Base-by-base conservation (phyloP, 2,329 filamentous ascomycete genomes). In the Aspergillus quadrilineatus region DNA sequence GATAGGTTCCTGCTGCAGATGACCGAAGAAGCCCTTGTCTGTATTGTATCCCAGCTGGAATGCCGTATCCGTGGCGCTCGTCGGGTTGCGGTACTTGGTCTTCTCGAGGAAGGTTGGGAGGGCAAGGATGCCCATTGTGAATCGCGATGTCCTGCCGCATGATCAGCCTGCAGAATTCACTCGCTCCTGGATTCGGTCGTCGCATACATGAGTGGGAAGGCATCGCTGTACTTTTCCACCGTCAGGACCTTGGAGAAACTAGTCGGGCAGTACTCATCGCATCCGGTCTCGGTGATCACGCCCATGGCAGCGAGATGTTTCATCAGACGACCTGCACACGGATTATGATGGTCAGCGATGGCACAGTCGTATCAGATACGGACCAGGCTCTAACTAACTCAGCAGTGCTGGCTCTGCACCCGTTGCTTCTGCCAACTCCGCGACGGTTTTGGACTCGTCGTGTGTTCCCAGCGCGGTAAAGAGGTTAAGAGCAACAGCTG, bases 241-340 rank as follows among this genome's bases (percentile, higher is more conserved):
- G 46, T 53, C n/a, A 75, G 46, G 5, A 68, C 60, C 17, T 51
- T 72, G 1, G 70, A 63, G 47, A 73, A 68, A n/a, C 67, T 67
- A 7, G 64, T 75, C 0, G 63, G 57, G 15, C 65, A 59, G 50
- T 75, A 75, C 39, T 68, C 63, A 52, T 74, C 66, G 0, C 56
- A 57, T 1, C 67, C 69, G 4, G 65, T 66, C 50, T 75, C 72
- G 2, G 58, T 56, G 36, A 75, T 60, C 14, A 70, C 67, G 3
- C 70, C 70, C 64, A 74, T 72, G 2, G 73, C 65, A 10, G 56
- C 63, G 0, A 75, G 62, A 30, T 75, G 73, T 47, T 71, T 68
- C 50, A 74, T 59, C 26, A 74, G 53, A 2, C 72, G 71, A 39
- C 63, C 67, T 60, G 22, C 26, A 9, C 43, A 4, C 26, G 14